Base-by-base conservation (phyloP, 495 filamentous ascomycete genomes). In the Daldinia loculata region DNA sequence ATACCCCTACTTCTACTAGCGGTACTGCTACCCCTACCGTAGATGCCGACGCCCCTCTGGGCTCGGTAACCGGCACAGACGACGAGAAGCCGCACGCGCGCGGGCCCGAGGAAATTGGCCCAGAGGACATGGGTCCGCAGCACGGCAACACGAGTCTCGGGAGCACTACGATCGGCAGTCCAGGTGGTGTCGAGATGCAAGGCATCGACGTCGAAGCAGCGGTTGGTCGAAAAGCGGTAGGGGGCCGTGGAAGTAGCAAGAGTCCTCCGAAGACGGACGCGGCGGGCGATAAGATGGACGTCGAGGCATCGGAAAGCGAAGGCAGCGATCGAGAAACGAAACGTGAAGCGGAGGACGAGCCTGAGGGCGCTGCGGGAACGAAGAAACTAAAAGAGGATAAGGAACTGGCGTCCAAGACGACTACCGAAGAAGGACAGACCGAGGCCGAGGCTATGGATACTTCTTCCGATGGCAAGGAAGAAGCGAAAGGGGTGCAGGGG, bases 41-140 rank as follows among this genome's bases (percentile, higher is more conserved):
- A 72, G 84, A 78, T 74, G 55, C 52, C 9, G 66, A 68, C 14
- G 52, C 62, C 9, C 60, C 60, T 5, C 27, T 74, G 15, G 61
- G 56, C 17, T 77, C 73, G 11, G 53, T 75, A 14, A 70, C 75
- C 65, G 78, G 73, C 57, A 76, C 78, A 7, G 85, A 87, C 17
- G 87, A 89, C 2, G 93, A 95, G 71, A 72, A 87, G 0, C 92
- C 93, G 12, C 93, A 97, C 75, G 93, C 92, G 2, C 86, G 92
- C 15, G 92, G 93, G 0, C 95, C 95, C 0, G 87, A 90, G 11
- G 85, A 92, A 63, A 89, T 99, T 26, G 94, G 94, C 0, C 87
- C 93, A 27, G 91, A 93, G 73, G 95, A 99, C 75, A 89, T 91
- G 75, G 95, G 95, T 1, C 88, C 93, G 17, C 95, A 97, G 77